phyloP scores from a whole-genome alignment of 768 basidiomycete genomes.

The Ramaria sp. region DNA sequence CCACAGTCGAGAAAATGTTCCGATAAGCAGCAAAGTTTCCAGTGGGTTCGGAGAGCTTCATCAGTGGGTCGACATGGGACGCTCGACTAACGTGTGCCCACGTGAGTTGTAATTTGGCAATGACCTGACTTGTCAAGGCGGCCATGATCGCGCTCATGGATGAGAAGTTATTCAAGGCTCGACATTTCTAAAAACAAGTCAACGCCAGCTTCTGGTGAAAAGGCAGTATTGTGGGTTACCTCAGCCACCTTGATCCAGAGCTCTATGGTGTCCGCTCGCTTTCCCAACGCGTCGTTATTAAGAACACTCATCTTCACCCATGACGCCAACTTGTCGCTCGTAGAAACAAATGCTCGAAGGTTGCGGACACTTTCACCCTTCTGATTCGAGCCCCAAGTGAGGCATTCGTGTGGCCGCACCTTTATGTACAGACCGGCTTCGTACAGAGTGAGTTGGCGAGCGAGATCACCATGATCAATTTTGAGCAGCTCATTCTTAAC shows the following conservation, averaged over 20 bases:
- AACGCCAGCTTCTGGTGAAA: constrained; percentile 3
- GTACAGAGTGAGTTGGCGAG: constrained; percentile 71
- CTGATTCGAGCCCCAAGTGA: constrained; percentile 41
- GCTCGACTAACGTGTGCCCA: constrained; percentile 55
- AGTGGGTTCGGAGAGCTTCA: constrained; percentile 47
- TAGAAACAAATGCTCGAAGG: constrained; percentile 35
- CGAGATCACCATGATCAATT: constrained; percentile 58
- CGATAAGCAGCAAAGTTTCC: constrained; percentile 51
- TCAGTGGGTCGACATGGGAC: constrained; percentile 38
- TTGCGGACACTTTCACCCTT: constrained; percentile 24
- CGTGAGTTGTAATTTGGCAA: constrained; percentile 47
- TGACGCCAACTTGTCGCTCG: constrained; percentile 48
- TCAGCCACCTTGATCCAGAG: constrained; percentile 75
- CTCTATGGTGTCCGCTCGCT: constrained; percentile 49
- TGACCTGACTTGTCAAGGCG: constrained; percentile 48
- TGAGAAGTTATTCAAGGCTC: constrained; percentile 49
- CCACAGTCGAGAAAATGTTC: constrained; percentile 26
- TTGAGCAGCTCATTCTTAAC: constrained; percentile 53
- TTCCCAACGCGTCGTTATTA: constrained; percentile 36
- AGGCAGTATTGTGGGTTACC: constrained; percentile 29
- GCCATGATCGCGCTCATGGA: constrained; percentile 59
- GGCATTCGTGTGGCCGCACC: constrained; percentile 65
- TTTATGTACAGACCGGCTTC: constrained; percentile 61
- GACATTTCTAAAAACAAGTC: constrained; percentile 45
- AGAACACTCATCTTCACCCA: constrained; percentile 65